These are phyloP conservation scores for Fraxinus pennsylvanica DNA, from an alignment of 257 asterid species.

Conservation along the genomic window DNA sequence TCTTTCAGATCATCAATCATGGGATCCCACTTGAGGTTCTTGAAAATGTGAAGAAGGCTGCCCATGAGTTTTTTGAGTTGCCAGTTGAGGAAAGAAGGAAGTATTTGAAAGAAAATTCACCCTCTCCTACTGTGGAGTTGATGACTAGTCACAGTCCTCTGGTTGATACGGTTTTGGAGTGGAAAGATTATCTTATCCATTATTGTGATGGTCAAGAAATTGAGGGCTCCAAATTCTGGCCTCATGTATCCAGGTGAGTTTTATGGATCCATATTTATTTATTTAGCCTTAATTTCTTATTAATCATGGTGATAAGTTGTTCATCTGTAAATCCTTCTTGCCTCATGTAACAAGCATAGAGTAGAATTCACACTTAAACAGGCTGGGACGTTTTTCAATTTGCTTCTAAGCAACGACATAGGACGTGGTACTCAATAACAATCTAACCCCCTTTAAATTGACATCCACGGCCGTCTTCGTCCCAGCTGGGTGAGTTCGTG, in stretches of 20 bases:
- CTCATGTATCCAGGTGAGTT: constrained; percentile 39
- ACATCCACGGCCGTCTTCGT: too few relatives aligned
- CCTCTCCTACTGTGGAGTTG: constrained; percentile 41
- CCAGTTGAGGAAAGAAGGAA: constrained; percentile 53
- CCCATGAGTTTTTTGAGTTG: constrained; percentile 43
- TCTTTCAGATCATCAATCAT: constrained; percentile 52
- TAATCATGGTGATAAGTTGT: neutral
- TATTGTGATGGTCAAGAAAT: constrained; percentile 27
- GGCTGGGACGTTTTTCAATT: neutral
- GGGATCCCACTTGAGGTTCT: constrained; percentile 50
- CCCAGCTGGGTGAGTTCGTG: too few relatives aligned
- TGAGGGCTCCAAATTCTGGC: constrained; percentile 37
- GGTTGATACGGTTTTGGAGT: constrained; percentile 48
- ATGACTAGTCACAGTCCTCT: constrained; percentile 48
- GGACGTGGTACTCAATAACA: too few relatives aligned
- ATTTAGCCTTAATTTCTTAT: neutral
- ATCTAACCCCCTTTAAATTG: too few relatives aligned
- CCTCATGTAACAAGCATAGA: neutral
- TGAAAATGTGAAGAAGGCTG: constrained; percentile 43
- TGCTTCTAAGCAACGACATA: too few relatives aligned
- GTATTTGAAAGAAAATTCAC: constrained; percentile 51
- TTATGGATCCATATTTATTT: neutral
- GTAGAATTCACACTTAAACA: neutral
- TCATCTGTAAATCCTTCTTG: neutral
- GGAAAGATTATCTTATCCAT: constrained; percentile 61